Evolutionary conservation across 352 stramenopile species (phyloP), one percentile per base, ranked within the genome.

Genomic region (Blastocystis sp.): DNA sequence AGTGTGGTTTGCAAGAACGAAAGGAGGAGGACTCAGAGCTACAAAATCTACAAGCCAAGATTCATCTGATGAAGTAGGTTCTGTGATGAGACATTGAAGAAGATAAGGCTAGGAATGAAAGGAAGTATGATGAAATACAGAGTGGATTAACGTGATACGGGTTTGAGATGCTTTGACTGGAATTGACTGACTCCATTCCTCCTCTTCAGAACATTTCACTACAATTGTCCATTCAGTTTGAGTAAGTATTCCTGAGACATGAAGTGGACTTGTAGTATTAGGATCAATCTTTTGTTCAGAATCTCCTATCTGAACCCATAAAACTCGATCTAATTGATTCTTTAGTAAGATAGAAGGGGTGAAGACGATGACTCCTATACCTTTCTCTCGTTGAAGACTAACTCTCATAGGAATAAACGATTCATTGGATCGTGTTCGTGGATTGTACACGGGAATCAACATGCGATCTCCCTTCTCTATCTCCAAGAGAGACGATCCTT

Each of bases 391-490:
- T 29, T 51, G 32, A n/a, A 1, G 12, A 49, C 29, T n/a, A 6
- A 65, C n/a, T 16, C 49, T 14, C 21, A 83, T 66, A 1, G 71
- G 46, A 21, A 66, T 21, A 42, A 83, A 83, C 29, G 43, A 63
- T 1, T 83, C 71, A 56, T 83, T 83, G 21, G 27, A 24, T 16
- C 32, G 71, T 43, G 46, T 21, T 37, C 14, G 16, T 12, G 11
- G 29, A 37, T 83, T 63, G 49, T 83, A 83, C 19, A 83, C 49
- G 3, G 71, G 71, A 61, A 83, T 56, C 71, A 83, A 43, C 1
- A 83, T 9, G 7, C n/a, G 29, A 19, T 83, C 71, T 5, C 42
- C 51, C 51, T 39, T 57, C 16, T 51, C 24, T 2, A 43, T 39
- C 35, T 29, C 2, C n/a, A 61, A 37, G n/a, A 83, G 46, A 11